Base-by-base conservation (phyloP, 352 stramenopile species). In the Discostella stelligera region DNA sequence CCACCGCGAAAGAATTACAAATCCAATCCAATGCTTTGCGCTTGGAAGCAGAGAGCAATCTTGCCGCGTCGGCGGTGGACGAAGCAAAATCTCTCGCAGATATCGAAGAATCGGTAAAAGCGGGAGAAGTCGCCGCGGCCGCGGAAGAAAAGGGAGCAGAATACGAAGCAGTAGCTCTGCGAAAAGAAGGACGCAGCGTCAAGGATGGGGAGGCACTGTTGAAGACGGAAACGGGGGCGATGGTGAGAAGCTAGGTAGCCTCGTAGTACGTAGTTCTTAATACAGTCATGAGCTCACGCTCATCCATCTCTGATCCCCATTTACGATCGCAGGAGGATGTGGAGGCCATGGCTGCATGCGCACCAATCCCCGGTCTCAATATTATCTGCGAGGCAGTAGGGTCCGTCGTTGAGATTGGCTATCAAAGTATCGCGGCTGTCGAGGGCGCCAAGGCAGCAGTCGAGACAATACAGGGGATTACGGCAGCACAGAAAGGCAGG, bases 381-480 rank as follows among this genome's bases (percentile, higher is more conserved):
- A 13, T 78, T 0, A 8, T 78, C 11, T 78, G 70, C 39, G 70
- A 78, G 16, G 65, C 65, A 44, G 13, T 65, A 10, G 70, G 70
- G 10, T 59, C 53, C 46, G 53, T 78, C 10, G 69, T 52, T 23
- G 62, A 78, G 54, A 21, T 50, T 13, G 70, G 62, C 16, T 72
- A 63, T 39, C 62, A 69, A 55, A 30, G 16, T 39, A 20, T 67
- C 25, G 70, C 70, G 1, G 70, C 70, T 0, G 32, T 68, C 13
- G 62, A 67, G 55, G 70, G 61, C 9, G 70, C 70, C 11, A 78
- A 78, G 30, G n/a, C 70, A 16, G 70, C 62, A 16, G n/a, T 72
- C 16, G 70, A 78, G 20, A 71, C 53, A 18, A 44, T 78, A 39
- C 23, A 54, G n/a, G 61, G 53, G 16, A 41, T 54, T 9, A 50